Evolutionary conservation across 2,329 filamentous ascomycete species (phyloP).

Genomic region (Elsinoe fawcettii): DNA sequence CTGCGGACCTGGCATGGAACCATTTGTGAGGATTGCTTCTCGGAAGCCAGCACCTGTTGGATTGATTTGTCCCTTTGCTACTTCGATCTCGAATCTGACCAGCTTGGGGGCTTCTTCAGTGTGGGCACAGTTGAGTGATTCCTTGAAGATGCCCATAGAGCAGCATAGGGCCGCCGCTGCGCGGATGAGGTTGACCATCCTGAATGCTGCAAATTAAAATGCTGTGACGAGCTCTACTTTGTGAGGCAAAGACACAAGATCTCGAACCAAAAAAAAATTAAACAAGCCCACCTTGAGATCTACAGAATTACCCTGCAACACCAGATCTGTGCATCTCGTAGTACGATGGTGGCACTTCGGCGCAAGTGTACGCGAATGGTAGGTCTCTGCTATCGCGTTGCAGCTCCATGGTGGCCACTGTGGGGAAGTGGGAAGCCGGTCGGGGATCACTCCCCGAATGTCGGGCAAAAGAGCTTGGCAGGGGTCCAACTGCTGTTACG

Average conservation of each 20-base stretch:
- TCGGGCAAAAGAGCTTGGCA: background rate
- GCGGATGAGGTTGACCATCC: conserved; percentile 14
- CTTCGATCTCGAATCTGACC: conserved; percentile 15
- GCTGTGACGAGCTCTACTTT: background rate
- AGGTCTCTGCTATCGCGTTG: background rate
- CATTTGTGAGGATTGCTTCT: conserved; percentile 30
- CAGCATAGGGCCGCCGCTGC: conserved; percentile 6
- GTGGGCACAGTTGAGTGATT: conserved; percentile 16
- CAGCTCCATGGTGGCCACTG: background rate
- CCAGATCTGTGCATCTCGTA: background rate
- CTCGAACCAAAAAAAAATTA: background rate
- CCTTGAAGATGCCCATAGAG: conserved; percentile 10
- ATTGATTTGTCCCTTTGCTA: conserved; percentile 24
- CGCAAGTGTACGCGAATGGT: conserved; percentile 1
- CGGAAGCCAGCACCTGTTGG: conserved; percentile 28
- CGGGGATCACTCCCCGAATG: conserved; percentile 7
- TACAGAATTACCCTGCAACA: background rate
- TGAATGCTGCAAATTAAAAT: background rate
- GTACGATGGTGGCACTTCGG: conserved; percentile 1
- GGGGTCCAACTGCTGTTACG: background rate
- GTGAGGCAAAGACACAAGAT: background rate
- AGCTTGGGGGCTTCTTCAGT: conserved; percentile 17
- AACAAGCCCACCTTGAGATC: conserved; percentile 4
- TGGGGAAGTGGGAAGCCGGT: background rate
- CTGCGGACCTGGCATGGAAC: conserved; percentile 28